Base-by-base conservation (phyloP, 331 rosid genomes). In the Acacia concinna region DNA sequence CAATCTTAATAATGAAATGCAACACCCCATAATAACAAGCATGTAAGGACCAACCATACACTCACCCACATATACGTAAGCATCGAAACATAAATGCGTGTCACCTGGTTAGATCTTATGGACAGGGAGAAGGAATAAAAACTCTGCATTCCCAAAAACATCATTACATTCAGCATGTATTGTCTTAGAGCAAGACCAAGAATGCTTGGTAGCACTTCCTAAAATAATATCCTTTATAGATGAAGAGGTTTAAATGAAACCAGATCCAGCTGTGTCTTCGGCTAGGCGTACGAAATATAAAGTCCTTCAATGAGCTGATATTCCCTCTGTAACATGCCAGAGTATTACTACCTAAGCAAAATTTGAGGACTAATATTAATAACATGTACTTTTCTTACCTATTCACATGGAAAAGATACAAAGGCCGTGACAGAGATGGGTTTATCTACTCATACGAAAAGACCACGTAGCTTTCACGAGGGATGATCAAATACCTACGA, bases 1-100 rank as follows among this genome's bases (percentile, higher is more conserved):
- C 76, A 59, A 60, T 68, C 72, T 68, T 51, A 68, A 49, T 37
- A 72, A 77, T 68, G 54, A 81, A 67, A 47, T 68, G 20, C 69
- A 77, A 81, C 79, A 4, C 52, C 79, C 85, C 44, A 34, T 13
- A 52, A 8, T 52, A 27, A 32, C 47, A 52, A 21, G 14, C 62
- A 38, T n/a, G 21, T 15, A 70, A 27, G 20, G 47, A 49, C 56
- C 40, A 51, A 77, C 78, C 23, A 54, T 31, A 79, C 13, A 80
- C 20, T n/a, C 28, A 54, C 18, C 52, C 52, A 46, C 52, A 13
- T 46, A 15, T 46, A 46, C 1, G 13, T 46, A 65, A 57, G 35
- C 38, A 59, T 71, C 21, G 28, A 56, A 27, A 65, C 73, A 76
- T 72, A 20, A 57, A 77, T 79, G 59, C 41, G 34, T 20, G 47